phyloP scores from a whole-genome alignment of 352 stramenopile genomes.

The Phytophthora pisi region DNA sequence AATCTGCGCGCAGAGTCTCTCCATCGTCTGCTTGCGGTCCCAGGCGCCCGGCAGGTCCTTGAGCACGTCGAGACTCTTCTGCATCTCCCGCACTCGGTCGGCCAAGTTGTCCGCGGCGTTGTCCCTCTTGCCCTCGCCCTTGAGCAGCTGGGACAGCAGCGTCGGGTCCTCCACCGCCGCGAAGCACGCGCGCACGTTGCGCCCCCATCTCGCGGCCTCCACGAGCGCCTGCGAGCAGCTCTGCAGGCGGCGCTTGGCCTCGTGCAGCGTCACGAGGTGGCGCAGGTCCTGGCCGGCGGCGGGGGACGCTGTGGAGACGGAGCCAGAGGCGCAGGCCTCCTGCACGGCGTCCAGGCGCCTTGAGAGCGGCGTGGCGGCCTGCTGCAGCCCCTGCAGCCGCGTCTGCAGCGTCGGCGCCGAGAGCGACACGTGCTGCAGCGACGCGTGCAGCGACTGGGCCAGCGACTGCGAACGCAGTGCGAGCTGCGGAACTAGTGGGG shows the following conservation, averaged over 20 bases:
- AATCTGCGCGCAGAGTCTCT: constrained; percentile 61
- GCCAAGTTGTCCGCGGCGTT: constrained; percentile 35
- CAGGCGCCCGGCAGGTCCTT: constrained; percentile 64
- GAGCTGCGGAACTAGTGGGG: constrained; percentile 59
- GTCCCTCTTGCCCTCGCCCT: constrained; percentile 7
- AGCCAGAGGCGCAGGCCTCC: constrained; percentile 30
- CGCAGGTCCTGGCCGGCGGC: constrained; percentile 38
- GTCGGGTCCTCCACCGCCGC: constrained; percentile 49
- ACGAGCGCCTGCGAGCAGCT: constrained; percentile 73
- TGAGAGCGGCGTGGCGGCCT: constrained; percentile 44
- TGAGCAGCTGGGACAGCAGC: constrained; percentile 22
- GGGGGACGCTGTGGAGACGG: background rate
- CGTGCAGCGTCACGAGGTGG: constrained; percentile 70
- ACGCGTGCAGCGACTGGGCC: constrained; percentile 55
- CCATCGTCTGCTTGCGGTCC: constrained; percentile 58
- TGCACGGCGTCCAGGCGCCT: constrained; percentile 50
- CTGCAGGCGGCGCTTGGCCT: constrained; percentile 67
- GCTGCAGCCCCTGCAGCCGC: constrained; percentile 57
- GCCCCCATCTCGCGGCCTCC: constrained; percentile 68
- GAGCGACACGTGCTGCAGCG: constrained; percentile 66
- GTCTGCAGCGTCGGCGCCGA: constrained; percentile 55
- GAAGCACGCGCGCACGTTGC: constrained; percentile 64
- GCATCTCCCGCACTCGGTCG: constrained; percentile 66
- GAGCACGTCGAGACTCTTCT: constrained; percentile 61
- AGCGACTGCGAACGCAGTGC: constrained; percentile 67